Conservation (phyloP, 1,284 basidiomycete genomes). For the Thecaphora thlaspeos region DNA sequence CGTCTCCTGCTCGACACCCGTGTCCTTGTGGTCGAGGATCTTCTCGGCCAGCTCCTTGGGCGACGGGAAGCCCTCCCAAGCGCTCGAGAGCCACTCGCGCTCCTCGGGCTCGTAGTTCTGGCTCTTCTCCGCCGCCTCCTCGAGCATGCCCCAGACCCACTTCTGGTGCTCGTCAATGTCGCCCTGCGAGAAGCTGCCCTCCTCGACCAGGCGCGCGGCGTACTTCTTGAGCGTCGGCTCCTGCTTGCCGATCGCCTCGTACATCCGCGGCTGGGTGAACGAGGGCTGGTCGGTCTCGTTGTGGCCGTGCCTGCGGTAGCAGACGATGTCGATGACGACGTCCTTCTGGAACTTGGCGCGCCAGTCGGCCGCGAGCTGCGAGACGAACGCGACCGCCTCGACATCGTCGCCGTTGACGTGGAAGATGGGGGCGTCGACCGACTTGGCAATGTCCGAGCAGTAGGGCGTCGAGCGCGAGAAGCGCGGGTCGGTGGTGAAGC, state of each 20-base stretch:
- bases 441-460: conserved; percentile 98
- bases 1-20: conserved; percentile 75
- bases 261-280: conserved; percentile 99
- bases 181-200: conserved; percentile 89
- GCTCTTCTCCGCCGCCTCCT: conserved; percentile 82
- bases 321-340: conserved; percentile 97
- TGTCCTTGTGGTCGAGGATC: conserved; percentile 82
- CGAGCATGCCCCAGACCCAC: conserved; percentile 99
- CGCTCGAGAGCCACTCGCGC: conserved; percentile 90
- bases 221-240: conserved; percentile 89
- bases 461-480: conserved; percentile 97
- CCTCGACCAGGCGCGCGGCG: conserved; percentile 82
- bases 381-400: conserved; percentile 92
- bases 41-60: conserved; percentile 92
- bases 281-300: conserved; percentile 99
- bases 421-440: conserved; percentile 98
- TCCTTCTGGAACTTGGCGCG: conserved; percentile 98
- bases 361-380: conserved; percentile 96
- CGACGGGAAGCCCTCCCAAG: conserved; percentile 98
- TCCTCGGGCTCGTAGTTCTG: conserved; percentile 84
- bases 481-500: conserved; percentile 98
- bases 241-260: conserved; percentile 93
- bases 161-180: conserved; percentile 98
- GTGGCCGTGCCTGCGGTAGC: conserved; percentile 97
- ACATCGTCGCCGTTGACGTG: conserved; percentile 99